phyloP scores from a whole-genome alignment of 805 yeast species.

The Priceomyces carsonii region DNA sequence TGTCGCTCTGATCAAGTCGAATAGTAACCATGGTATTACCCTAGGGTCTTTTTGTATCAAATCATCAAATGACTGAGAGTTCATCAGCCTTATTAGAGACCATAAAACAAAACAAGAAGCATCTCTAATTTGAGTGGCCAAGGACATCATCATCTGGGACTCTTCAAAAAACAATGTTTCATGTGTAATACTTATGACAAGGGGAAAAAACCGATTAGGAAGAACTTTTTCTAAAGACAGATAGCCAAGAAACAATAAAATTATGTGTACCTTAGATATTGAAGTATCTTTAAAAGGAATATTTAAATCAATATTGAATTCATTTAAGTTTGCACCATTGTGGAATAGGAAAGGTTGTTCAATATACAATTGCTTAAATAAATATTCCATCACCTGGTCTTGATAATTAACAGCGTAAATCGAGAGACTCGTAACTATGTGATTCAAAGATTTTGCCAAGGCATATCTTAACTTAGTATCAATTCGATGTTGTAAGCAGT shows the following conservation, averaged over 20 bases:
- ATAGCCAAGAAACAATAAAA: slow-evolving; percentile 56
- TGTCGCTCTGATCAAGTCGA: slow-evolving; percentile 49
- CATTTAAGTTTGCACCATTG: background rate
- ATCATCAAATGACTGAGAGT: slow-evolving; percentile 12
- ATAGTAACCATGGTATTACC: slow-evolving; percentile 21
- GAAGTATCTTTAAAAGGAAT: slow-evolving; percentile 33
- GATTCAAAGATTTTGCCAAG: slow-evolving; percentile 65
- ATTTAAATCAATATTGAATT: slow-evolving; percentile 10
- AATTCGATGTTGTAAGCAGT: slow-evolving; percentile 29
- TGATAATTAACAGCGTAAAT: slow-evolving; percentile 36
- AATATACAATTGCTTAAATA: slow-evolving; percentile 35
- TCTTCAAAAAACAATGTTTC: slow-evolving; percentile 58
- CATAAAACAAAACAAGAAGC: slow-evolving; percentile 84
- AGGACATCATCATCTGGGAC: slow-evolving; percentile 45
- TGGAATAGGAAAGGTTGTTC: slow-evolving; percentile 7
- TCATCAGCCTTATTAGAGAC: slow-evolving; percentile 58
- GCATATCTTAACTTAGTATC: slow-evolving; percentile 63
- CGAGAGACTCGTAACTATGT: slow-evolving; percentile 40
- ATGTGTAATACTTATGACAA: slow-evolving; percentile 40
- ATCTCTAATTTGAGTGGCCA: slow-evolving; percentile 76
- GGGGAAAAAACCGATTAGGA: slow-evolving; percentile 22
- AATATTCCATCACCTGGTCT: slow-evolving; percentile 39
- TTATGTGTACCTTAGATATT: slow-evolving; percentile 55
- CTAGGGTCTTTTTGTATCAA: slow-evolving; percentile 2
- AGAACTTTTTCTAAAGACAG: slow-evolving; percentile 27